Evolutionary conservation across 1,284 basidiomycete genomes (phyloP), one percentile per base, ranked within the genome.

Genomic region (Apiotrichum gracile): DNA sequence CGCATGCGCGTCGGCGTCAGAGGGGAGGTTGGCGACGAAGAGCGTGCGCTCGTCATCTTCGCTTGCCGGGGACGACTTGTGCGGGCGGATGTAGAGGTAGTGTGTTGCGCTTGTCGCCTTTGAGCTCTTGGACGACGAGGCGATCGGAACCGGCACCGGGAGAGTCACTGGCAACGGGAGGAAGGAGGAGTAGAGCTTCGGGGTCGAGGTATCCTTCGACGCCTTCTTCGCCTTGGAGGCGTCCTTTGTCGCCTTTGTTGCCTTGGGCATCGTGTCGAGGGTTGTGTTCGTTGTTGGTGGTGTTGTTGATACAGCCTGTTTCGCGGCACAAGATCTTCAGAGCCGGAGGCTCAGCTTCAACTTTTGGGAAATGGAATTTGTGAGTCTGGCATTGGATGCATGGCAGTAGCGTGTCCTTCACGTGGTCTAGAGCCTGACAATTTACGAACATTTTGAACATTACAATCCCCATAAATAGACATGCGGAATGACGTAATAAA

Each of bases 11-110:
- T 86, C 87, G 4, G 87, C 83, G 69, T 92, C 89, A 47, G 87
- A 83, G 2, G 91, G 90, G 4, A 91, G 74, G 65, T 94, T 92
- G 53, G 87, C 87, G 10, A 91, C 76, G 66, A 94, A 94, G 14
- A 92, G 76, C 0, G 89, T 91, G 46, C 90, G 81, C 17, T 50
- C 51, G 65, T 80, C 47, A 24, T 39, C 43, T 31, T 49, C 44
- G n/a, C 41, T 33, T 8, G 37, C 10, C 9, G 47, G 34, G 2
- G 34, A 35, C 35, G 46, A 27, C 42, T 46, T 52, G 48, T 72
- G 65, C 2, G 66, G 59, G 39, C 73, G 66, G 34, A 63, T 60
- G 55, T 68, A 74, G 35, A 74, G 58, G 60, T 70, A 69, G 55
- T 74, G 72, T 14, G 57, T 61, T 4, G 55, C 45, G 8, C 53